Evolutionary conservation across 2,329 filamentous ascomycete genomes (phyloP), one percentile per base, ranked within the genome.

Genomic region (Hysterium pulicare): DNA sequence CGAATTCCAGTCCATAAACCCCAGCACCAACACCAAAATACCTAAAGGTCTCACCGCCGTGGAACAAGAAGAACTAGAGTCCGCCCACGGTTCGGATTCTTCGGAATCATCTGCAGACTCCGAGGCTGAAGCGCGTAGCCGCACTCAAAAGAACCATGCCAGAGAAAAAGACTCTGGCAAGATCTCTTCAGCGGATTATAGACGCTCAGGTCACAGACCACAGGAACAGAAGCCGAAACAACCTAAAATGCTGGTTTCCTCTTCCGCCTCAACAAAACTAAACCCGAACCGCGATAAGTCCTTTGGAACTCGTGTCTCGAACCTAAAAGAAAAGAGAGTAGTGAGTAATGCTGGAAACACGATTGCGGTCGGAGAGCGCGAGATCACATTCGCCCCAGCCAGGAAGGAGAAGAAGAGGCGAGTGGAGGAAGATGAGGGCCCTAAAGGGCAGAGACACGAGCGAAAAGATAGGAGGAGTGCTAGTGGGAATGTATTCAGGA

Each of bases 1-100:
- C 57, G 91, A 97, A 66, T 98, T 95, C 74, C 81, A 83, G 45
- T 78, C 84, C 34, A 82, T 95, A 68, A 98, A 98, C 63, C 89
- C 93, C 4, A 95, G 88, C 67, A 93, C 88, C 6, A 79, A 72
- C 42, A 56, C 45, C 33, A 49, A n/a, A 41, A 64, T 70, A 38
- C 68, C 66, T 33, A 69, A 69, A 43, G 78, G 76, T 16, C 73
- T 83, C 58, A 78, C 68, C 0, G 81, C 79, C 4, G 81, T 71
- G 17, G 81, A 84, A 54, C 71, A 83, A 58, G 81, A 84, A 58
- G 76, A 71, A 8, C 57, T 80, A 32, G 72, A 72, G 46, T 53
- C 70, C 38, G 46, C 53, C 45, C 57, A 62, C 53, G 58, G 62
- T n/a, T 65, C 61, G 9, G 48, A 51, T 40, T 61, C 64, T 1